Evolutionary conservation across 2,329 filamentous ascomycete species (phyloP), one percentile per base, ranked within the genome.

Genomic region (Sporothrix variecibatus): DNA sequence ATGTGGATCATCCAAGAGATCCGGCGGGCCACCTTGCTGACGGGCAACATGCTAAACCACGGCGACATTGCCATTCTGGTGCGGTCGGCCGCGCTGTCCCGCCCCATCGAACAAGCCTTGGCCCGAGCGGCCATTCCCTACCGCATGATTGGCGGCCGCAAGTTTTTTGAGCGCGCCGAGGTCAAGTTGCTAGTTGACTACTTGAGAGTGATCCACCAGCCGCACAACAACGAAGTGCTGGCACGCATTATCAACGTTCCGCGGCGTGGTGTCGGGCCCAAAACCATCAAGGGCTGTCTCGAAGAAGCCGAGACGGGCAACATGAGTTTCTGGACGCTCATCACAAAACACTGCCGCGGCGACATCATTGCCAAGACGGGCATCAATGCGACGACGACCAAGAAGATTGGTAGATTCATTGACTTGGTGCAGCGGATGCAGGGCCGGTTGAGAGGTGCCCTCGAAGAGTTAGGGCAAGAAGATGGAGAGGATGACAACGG

Each of bases 81-180:
- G n/a, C 89, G 95, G 28, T 96, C 94, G 1, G 93, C 94, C 0
- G 86, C 90, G 0, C 85, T 98, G 8, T 98, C 95, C 0, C 87
- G 95, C 28, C 90, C 94, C n/a, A 92, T 98, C 53, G 95, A 99
- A 82, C 88, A 91, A 28, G 92, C 92, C 2, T 85, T 98, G 56
- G 94, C 92, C 17, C 94, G 92, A 78, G 89, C 90, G 12, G 94
- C 94, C 0, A 90, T 98, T 56, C 88, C 94, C 0, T 99, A 98
- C 82, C 91, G 91, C 69, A 98, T 98, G 95, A 91, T 98, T 71
- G 95, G 92, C 51, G 95, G 96, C 1, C 89, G 90, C 76, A 93
- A 93, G 74, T 99, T 99, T 81, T 98, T 97, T 79, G 96, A 99
- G 78, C 90, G 96, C 71, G 88, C 90, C 2, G 95, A 99, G 81